These are phyloP conservation scores for Microsporum canis DNA, from an alignment of 2,329 filamentous ascomycete species.

Conservation along the genomic window DNA sequence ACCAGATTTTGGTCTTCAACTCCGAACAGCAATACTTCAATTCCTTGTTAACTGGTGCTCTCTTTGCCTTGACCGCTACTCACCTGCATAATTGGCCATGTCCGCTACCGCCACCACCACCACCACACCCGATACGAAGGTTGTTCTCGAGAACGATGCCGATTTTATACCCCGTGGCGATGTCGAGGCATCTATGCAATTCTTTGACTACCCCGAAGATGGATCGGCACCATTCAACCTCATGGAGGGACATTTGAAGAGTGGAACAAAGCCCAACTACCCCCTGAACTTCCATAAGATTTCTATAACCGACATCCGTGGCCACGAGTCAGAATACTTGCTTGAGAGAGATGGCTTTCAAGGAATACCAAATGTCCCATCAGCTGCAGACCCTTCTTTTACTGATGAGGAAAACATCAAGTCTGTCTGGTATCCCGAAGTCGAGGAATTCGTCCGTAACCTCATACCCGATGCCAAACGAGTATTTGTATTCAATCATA, in stretches of 20 bases:
- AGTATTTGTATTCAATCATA: constrained; percentile 77
- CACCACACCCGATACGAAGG: constrained; percentile 15
- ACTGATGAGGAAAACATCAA: constrained; percentile 57
- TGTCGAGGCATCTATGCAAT: constrained; percentile 53
- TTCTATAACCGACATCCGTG: constrained; percentile 60
- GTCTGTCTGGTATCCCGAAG: constrained; percentile 70
- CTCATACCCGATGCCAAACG: constrained; percentile 54
- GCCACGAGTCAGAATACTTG: constrained; percentile 52
- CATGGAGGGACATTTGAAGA: constrained; percentile 52
- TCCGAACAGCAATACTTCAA: background rate
- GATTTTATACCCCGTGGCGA: constrained; percentile 46
- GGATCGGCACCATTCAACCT: constrained; percentile 52
- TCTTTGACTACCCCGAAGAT: constrained; percentile 52
- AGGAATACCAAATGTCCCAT: constrained; percentile 47
- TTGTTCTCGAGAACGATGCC: constrained; percentile 20
- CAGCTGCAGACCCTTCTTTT: constrained; percentile 49
- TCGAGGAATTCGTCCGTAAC: constrained; percentile 58
- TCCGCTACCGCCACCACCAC: constrained; percentile 19
- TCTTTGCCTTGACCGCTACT: background rate
- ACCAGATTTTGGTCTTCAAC: background rate
- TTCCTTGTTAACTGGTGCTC: background rate
- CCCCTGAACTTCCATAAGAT: constrained; percentile 41
- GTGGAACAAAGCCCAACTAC: constrained; percentile 56
- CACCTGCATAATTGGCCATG: background rate
- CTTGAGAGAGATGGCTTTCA: constrained; percentile 68